These are phyloP conservation scores for Mycena sanguinolenta DNA, from an alignment of 768 basidiomycete genomes.

Conservation along the genomic window DNA sequence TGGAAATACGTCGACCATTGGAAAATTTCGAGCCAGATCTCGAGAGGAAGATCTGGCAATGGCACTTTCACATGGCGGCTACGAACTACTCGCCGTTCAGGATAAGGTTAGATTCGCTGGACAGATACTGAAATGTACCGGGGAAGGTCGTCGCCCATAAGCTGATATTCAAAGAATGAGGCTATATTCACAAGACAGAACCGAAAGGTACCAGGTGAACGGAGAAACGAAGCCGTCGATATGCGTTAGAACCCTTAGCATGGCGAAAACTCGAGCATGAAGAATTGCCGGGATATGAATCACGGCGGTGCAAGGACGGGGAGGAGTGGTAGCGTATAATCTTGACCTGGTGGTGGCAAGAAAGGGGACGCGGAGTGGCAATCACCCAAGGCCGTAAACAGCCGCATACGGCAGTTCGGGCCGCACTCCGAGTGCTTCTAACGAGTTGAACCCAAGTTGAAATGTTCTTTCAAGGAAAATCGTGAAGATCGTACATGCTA, in stretches of 20 bases:
- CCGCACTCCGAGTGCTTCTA: slow-evolving; percentile 8
- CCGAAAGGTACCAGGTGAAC: slow-evolving; percentile 29
- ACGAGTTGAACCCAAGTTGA: no score
- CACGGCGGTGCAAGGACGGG: no score
- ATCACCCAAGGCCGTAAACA: not conserved
- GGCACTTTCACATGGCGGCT: slow-evolving; percentile 27
- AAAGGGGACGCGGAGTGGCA: not conserved
- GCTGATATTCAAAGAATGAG: slow-evolving; percentile 15
- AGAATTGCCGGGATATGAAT: no score
- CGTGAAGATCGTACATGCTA: no score
- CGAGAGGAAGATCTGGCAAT: slow-evolving; percentile 58
- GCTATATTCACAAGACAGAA: not conserved
- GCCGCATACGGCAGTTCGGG: slow-evolving; percentile 7
- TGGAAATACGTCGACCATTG: slow-evolving; percentile 66
- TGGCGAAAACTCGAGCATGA: slow-evolving; percentile 25
- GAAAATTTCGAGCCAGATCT: slow-evolving; percentile 71
- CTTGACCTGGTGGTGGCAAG: slow-evolving; percentile 13
- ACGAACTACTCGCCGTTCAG: slow-evolving; percentile 1
- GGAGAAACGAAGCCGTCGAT: slow-evolving; percentile 18
- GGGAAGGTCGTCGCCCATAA: not conserved
- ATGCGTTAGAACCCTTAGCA: slow-evolving; percentile 27
- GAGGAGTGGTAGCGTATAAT: no score
- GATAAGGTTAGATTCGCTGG: slow-evolving; percentile 11
- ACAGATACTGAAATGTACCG: slow-evolving; percentile 11
- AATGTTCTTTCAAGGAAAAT: no score